phyloP scores from a whole-genome alignment of 1,139 yeast genomes.

The Nematodospora anomalae region DNA sequence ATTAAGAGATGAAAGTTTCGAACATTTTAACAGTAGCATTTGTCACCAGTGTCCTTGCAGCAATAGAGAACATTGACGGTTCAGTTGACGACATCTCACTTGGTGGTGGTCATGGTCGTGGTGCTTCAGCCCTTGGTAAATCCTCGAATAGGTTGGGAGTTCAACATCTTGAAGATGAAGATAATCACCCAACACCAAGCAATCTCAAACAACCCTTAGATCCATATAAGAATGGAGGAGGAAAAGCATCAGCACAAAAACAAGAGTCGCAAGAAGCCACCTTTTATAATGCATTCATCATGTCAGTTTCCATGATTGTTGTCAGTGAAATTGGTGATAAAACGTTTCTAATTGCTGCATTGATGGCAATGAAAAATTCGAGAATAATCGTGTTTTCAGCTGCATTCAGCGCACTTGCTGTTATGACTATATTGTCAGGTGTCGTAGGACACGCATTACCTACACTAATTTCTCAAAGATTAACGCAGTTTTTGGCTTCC shows the following conservation, averaged over 20 bases:
- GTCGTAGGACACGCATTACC: constrained; percentile 92
- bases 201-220: constrained; percentile 26
- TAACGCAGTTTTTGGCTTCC: constrained; percentile 83
- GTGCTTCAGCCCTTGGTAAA: constrained; percentile 10
- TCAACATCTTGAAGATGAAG: constrained; percentile 26
- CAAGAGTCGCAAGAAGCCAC: constrained; percentile 21
- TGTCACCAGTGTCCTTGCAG: constrained; percentile 6
- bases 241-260: constrained; percentile 1
- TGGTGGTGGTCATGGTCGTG: constrained; percentile 1
- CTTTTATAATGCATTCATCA: constrained; percentile 52
- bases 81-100: constrained; percentile 7
- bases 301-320: constrained; percentile 82
- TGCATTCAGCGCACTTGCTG: constrained; percentile 79
- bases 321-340: constrained; percentile 96
- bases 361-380: constrained; percentile 96
- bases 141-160: constrained; percentile 24
- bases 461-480: constrained; percentile 70
- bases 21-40: too few relatives aligned
- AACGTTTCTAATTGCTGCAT: constrained; percentile 92
- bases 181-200: constrained; percentile 32
- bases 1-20: too few relatives aligned
- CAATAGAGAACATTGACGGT: constrained; percentile 6
- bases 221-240: constrained; percentile 14
- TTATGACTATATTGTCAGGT: constrained; percentile 92
- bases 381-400: constrained; percentile 81